Conservation (phyloP, 148 eudicot genomes). For the Polygonum aviculare region DNA sequence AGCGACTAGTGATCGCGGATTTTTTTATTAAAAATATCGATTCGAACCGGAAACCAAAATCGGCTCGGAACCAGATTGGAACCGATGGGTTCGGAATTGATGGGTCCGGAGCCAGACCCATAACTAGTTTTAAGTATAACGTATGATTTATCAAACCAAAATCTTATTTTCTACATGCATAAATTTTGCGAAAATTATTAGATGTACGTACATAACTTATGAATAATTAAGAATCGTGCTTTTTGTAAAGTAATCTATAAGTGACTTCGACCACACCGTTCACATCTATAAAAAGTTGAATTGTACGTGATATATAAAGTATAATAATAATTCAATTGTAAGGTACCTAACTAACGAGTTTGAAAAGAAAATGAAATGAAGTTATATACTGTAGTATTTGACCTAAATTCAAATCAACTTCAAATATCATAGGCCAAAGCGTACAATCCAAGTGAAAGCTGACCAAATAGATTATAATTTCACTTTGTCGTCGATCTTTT, state of each 20-base stretch:
- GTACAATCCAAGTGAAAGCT: not conserved
- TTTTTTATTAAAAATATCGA: too few relatives aligned
- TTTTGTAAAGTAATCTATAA: not conserved
- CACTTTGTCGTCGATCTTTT: not conserved
- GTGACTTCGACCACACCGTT: not conserved
- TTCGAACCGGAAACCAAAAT: too few relatives aligned
- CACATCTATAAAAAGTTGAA: not conserved
- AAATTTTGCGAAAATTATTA: not conserved
- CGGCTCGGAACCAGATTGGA: too few relatives aligned
- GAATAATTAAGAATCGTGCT: not conserved
- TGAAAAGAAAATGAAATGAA: not conserved
- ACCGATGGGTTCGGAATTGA: too few relatives aligned
- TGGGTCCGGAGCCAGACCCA: too few relatives aligned
- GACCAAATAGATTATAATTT: not conserved
- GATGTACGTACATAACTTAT: not conserved
- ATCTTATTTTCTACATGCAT: not conserved
- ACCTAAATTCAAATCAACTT: not conserved
- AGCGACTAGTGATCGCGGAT: too few relatives aligned
- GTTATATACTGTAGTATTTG: too few relatives aligned
- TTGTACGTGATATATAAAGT: too few relatives aligned
- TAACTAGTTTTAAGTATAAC: too few relatives aligned
- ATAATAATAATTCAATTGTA: too few relatives aligned
- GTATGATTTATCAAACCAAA: too few relatives aligned
- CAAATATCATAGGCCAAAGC: not conserved
- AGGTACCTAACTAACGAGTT: too few relatives aligned